phyloP scores from a whole-genome alignment of 768 basidiomycete genomes.

The Neoboletus subvelutipes region DNA sequence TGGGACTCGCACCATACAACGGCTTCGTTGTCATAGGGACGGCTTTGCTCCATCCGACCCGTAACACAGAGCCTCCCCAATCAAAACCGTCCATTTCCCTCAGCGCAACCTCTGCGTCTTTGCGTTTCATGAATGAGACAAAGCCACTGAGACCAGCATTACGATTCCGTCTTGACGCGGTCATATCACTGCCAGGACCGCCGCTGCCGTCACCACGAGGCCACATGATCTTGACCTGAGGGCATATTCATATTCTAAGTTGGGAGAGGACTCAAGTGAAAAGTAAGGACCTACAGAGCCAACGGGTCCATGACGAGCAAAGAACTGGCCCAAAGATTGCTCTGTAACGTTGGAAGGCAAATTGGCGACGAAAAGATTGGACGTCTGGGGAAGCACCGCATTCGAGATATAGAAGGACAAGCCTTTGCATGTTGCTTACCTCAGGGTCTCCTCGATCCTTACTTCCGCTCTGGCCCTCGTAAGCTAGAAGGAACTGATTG shows the following conservation, averaged over 20 bases:
- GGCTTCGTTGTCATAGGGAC: conserved; percentile 80
- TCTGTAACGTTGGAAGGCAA: conserved; percentile 87
- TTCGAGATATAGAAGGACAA: background rate
- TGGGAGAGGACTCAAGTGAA: background rate
- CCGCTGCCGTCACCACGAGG: conserved; percentile 75
- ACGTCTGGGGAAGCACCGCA: conserved; percentile 54
- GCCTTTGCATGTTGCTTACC: conserved; percentile 41
- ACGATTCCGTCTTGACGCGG: conserved; percentile 64
- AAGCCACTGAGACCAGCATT: conserved; percentile 88
- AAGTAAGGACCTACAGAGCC: conserved; percentile 62
- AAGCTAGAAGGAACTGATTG: conserved; percentile 46
- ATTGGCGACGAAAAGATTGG: conserved; percentile 95
- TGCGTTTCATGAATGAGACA: conserved; percentile 93
- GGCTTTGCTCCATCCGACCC: conserved; percentile 97
- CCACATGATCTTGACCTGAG: conserved; percentile 98
- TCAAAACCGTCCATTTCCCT: conserved; percentile 91
- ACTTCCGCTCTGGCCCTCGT: conserved; percentile 88
- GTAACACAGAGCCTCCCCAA: conserved; percentile 87
- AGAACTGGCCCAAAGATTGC: conserved; percentile 81
- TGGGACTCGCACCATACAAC: conserved; percentile 64
- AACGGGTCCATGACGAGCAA: conserved; percentile 90
- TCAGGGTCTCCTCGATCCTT: conserved; percentile 87
- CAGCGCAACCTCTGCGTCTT: conserved; percentile 86
- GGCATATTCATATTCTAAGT: background rate
- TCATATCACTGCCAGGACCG: conserved; percentile 77